These are phyloP conservation scores for Xanthoparmelia taractica DNA, from an alignment of 495 filamentous ascomycete species.

Conservation along the genomic window DNA sequence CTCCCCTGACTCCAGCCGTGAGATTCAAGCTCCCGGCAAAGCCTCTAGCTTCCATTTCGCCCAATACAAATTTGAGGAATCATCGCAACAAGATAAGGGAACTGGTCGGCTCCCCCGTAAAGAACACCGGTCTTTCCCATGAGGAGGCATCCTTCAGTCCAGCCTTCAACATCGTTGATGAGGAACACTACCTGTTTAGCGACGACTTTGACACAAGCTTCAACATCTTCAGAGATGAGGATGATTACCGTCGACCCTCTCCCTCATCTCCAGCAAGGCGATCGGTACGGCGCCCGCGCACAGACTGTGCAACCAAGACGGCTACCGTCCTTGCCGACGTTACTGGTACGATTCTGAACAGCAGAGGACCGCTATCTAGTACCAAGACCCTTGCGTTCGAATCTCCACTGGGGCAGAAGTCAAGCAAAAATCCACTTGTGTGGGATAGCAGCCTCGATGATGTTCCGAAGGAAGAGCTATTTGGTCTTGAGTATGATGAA, in stretches of 20 bases:
- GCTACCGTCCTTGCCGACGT: conserved; percentile 59
- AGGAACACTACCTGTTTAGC: conserved; percentile 32
- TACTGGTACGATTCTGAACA: conserved; percentile 47
- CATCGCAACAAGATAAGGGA: conserved; percentile 81
- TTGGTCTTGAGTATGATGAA: conserved; percentile 50
- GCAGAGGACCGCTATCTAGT: conserved; percentile 36
- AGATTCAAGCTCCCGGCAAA: conserved; percentile 76
- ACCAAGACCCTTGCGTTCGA: conserved; percentile 27
- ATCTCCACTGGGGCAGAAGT: conserved; percentile 42
- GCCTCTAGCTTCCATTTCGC: conserved; percentile 81
- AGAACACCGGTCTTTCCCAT: conserved; percentile 55
- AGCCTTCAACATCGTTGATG: conserved; percentile 53
- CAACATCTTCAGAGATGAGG: conserved; percentile 64
- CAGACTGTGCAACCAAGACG: conserved; percentile 50
- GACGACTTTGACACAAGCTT: conserved; percentile 51
- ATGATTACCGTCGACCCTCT: conserved; percentile 42
- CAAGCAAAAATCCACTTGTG: conserved; percentile 41
- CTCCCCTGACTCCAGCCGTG: conserved; percentile 77
- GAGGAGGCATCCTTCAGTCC: conserved; percentile 71
- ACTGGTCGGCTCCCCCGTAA: conserved; percentile 81
- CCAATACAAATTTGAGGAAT: conserved; percentile 87
- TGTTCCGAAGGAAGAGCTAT: conserved; percentile 52
- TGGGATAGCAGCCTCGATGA: conserved; percentile 49
- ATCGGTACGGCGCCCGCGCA: conserved; percentile 54
- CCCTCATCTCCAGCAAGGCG: conserved; percentile 72